A percentile compares a stretch with the other conserved stretches of the same genome.
Conservation (phyloP, 225 moss, liverwort and hornwort species). For the Pseudisothecium myosuroides region DNA sequence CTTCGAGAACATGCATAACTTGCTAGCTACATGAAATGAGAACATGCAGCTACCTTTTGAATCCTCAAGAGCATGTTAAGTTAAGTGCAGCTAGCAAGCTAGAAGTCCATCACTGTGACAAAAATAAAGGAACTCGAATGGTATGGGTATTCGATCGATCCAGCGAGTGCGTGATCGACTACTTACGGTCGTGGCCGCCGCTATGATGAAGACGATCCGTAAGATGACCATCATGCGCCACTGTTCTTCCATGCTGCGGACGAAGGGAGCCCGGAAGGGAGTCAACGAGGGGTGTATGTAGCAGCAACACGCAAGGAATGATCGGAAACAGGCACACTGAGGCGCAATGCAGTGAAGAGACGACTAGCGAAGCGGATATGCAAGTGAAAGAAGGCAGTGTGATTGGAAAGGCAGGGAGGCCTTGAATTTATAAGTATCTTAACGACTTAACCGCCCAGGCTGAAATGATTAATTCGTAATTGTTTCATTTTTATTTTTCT, state of each 20-base stretch:
- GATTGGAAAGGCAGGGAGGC: neutral
- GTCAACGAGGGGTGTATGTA: neutral
- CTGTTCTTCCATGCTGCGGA: neutral
- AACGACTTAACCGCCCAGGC: too few species aligned
- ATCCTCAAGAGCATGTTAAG: neutral
- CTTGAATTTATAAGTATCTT: neutral
- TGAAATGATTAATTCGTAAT: rapidly evolving
- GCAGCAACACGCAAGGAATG: too few species aligned
- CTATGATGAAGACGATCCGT: neutral
- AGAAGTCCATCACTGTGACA: neutral
- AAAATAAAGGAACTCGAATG: neutral
- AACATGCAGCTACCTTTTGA: neutral
- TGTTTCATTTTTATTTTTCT: neutral
- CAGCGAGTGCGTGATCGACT: neutral
- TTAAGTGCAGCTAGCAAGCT: neutral
- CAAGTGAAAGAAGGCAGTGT: neutral
- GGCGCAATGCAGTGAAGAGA: neutral
- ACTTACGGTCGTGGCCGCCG: neutral
- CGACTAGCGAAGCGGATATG: neutral
- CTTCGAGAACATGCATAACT: neutral
- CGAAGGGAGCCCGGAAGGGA: too few species aligned
- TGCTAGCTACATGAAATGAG: too few species aligned
- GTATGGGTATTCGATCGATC: too few species aligned
- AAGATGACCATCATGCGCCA: neutral
- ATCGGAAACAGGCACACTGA: neutral